Evolutionary conservation across 345 rosid species (phyloP), one percentile per base, ranked within the genome.

Genomic region (Cardamine occulta): DNA sequence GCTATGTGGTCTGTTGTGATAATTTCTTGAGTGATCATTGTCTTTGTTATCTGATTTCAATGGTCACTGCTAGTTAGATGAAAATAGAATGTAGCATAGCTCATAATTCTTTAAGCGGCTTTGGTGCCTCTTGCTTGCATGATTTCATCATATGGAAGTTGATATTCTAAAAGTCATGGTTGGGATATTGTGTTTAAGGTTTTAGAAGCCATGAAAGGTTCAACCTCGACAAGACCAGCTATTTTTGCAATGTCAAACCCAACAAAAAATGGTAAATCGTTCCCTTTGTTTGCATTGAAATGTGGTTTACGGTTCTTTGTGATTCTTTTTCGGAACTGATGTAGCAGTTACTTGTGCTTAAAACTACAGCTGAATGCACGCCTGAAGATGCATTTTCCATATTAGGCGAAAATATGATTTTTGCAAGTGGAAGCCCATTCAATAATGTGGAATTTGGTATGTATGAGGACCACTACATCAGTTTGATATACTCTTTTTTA

Each of bases 201-300:
- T 59, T 82, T 95, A 74, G 99, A 90, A 83, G 99, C 97, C 45
- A 89, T 95, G 83, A 95, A 84, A 85, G 83, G 84, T 79, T 95
- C 99, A 45, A 92, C 97, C 52, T 92, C 99, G 53, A 89, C 97
- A 49, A 92, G 96, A 77, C 97, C 97, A 71, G 99, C 99, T 73
- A 85, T 95, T 69, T 95, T 95, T 87, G 96, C 97, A 32, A 95
- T 95, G 99, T 95, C 99, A 78, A 95, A 95, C 77, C 99, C 97
- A 29, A 92, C 97, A 31, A 92, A 87, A 72, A 90, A 92, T 81
- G 99, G 97, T 92, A 82, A 67, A 23, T 44, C 67, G 8, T 64
- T 17, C 31, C 15, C 45, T 59, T 72, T 1, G 17, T 32, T 37
- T 75, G 49, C 66, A 39, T 18, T 54, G 31, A 54, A 29, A 54